Evolutionary conservation across 2,329 filamentous ascomycete genomes (phyloP), one percentile per base, ranked within the genome.

Genomic region (Fusarium fujikuroi): DNA sequence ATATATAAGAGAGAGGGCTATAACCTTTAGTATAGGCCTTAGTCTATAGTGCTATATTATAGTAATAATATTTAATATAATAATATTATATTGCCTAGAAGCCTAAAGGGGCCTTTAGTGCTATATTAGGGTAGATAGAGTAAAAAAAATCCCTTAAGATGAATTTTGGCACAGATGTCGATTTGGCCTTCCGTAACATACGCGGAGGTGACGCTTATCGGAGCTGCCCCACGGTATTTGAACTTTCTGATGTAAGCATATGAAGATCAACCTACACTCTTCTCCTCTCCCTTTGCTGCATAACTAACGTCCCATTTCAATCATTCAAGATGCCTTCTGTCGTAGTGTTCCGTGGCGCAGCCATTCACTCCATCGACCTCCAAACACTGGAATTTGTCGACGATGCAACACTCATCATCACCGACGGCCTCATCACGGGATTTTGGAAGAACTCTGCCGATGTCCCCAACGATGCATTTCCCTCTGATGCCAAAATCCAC

Each of bases 391-490:
- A 69, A 12, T 18, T 69, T 6, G 9, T 63, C 3, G 49, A 56
- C 9, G 28, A 56, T 30, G 64, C 47, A 44, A 69, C 66, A 3
- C 32, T 69, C 3, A 7, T 63, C 9, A 9, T 69, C n/a, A 37
- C 9, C 49, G 9, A 40, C 14, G 64, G 64, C 7, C 10, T 46
- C 25, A 69, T 69, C 37, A 40, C 19, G 2, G 28, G 44, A 18
- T 69, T 69, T 11, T 69, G 66, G 66, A 69, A 69, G 18, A 25
- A 16, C 4, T 14, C 14, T 4, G 23, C 32, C 1, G 9, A 63
- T 9, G 43, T 63, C 2, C 56, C 47, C 7, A 2, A 39, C 7
- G 49, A 56, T 40, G 28, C 25, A 4, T 9, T 63, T 21, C 49
- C 49, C 2, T 4, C 42, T 1, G 4, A 32, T 18, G 32, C 56